phyloP scores from a whole-genome alignment of 148 eudicot species.

The Rhododendron griersonianum region DNA sequence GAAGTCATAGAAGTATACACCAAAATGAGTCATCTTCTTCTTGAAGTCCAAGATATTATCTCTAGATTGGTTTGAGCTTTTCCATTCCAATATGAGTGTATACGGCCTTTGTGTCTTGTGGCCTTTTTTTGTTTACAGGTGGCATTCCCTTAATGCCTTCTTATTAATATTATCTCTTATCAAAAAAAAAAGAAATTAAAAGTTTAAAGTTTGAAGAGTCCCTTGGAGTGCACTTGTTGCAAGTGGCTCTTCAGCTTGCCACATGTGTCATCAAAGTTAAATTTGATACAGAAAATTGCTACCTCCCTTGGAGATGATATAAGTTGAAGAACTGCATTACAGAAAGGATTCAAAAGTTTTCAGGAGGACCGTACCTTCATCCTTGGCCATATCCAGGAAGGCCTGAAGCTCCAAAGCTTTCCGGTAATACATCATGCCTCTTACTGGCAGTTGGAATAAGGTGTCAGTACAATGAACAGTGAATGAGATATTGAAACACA shows the following conservation, averaged over 20 bases:
- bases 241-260: neutral
- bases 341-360: neutral
- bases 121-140: too few relatives aligned
- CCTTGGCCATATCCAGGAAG: conserved; percentile 95
- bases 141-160: too few relatives aligned
- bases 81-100: too few relatives aligned
- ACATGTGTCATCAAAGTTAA: neutral
- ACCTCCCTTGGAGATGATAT: neutral
- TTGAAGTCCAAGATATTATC: too few relatives aligned
- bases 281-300: neutral
- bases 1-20: neutral
- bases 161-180: too few relatives aligned
- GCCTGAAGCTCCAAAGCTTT: conserved; percentile 98
- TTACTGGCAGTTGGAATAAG: conserved; percentile 48
- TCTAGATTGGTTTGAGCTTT: too few relatives aligned
- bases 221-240: neutral
- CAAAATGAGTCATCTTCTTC: too few relatives aligned
- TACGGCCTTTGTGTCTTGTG: too few relatives aligned
- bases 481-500: neutral
- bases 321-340: neutral
- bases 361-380: conserved; percentile 47
- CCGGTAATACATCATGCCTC: conserved; percentile 99
- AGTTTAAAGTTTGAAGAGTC: neutral
- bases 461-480: conserved; percentile 12
- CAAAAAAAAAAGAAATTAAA: neutral